Conservation (phyloP, 208 protist species). For the Phytomonas francai region DNA sequence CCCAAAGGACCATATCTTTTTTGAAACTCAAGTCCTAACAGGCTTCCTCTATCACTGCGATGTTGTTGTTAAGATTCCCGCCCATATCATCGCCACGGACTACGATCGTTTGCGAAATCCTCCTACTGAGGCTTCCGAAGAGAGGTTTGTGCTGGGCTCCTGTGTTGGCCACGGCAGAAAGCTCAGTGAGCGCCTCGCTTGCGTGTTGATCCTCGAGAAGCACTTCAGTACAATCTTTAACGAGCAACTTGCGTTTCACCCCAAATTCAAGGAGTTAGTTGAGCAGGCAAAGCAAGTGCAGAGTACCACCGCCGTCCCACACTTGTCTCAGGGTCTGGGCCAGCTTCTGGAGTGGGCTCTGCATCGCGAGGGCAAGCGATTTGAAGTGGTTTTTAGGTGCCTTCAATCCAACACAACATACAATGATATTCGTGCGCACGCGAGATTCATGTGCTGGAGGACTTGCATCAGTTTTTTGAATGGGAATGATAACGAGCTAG, state of each 20-base stretch:
- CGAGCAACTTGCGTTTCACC: slow-evolving; percentile 53
- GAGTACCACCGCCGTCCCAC: slow-evolving; percentile 21
- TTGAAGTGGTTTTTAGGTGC: slow-evolving; percentile 19
- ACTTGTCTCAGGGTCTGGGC: slow-evolving; percentile 30
- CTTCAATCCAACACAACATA: slow-evolving; percentile 26
- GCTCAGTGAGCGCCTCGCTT: slow-evolving; percentile 23
- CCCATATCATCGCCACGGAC: not conserved
- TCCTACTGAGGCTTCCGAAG: not conserved
- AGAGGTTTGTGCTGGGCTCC: slow-evolving; percentile 14
- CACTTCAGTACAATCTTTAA: slow-evolving; percentile 56
- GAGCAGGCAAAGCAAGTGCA: slow-evolving; percentile 18
- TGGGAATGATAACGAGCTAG: slow-evolving; percentile 11
- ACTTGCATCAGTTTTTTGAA: slow-evolving; percentile 18
- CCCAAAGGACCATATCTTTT: slow-evolving; percentile 22
- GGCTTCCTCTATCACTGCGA: slow-evolving; percentile 10
- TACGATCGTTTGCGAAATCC: not conserved
- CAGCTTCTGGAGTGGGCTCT: slow-evolving; percentile 43
- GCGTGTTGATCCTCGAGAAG: slow-evolving; percentile 31
- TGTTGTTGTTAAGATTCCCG: slow-evolving; percentile 12
- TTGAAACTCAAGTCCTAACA: not conserved
- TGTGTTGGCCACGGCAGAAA: slow-evolving; percentile 30
- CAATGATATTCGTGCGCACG: slow-evolving; percentile 26
- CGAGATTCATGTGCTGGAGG: slow-evolving; percentile 8
- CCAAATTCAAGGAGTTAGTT: slow-evolving; percentile 37
- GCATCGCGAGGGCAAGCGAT: slow-evolving; percentile 17